phyloP scores from a whole-genome alignment of 805 yeast species.

The Jamesozyma lodderae region DNA sequence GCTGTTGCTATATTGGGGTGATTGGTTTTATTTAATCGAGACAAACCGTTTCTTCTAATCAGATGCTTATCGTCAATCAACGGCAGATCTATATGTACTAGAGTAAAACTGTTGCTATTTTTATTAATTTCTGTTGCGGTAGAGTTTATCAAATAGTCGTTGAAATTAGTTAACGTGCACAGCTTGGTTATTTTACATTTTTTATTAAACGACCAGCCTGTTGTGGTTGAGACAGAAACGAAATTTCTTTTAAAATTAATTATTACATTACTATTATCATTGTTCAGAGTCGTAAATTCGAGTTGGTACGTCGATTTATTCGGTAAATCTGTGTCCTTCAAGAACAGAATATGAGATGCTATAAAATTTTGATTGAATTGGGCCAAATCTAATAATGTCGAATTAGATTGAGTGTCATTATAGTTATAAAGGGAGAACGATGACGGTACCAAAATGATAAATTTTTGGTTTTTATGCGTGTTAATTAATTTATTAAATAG shows the following conservation, averaged over 20 bases:
- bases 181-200: constrained; percentile 37
- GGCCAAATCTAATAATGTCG: constrained; percentile 43
- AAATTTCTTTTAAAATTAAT: constrained; percentile 41
- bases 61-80: constrained; percentile 36
- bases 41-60: constrained; percentile 7
- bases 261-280: constrained; percentile 46
- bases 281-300: constrained; percentile 42
- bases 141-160: constrained; percentile 47
- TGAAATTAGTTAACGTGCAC: constrained; percentile 44
- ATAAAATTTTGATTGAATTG: constrained; percentile 2
- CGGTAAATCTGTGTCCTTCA: constrained; percentile 13
- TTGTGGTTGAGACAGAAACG: constrained; percentile 46
- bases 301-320: background rate
- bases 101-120: constrained; percentile 44
- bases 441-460: constrained; percentile 57
- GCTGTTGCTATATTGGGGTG: too few species aligned
- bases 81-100: constrained; percentile 51
- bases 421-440: constrained; percentile 36
- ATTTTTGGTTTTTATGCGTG: constrained; percentile 36
- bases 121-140: too few species aligned
- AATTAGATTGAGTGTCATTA: constrained; percentile 32
- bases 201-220: constrained; percentile 45
- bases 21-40: background rate
- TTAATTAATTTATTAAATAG: constrained; percentile 34
- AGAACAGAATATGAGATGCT: constrained; percentile 2